A percentile compares a stretch with the other conserved stretches of the same genome.
Evolutionary conservation across 148 eudicot genomes (phyloP).

Genomic region (Rhododendron ovatum): DNA sequence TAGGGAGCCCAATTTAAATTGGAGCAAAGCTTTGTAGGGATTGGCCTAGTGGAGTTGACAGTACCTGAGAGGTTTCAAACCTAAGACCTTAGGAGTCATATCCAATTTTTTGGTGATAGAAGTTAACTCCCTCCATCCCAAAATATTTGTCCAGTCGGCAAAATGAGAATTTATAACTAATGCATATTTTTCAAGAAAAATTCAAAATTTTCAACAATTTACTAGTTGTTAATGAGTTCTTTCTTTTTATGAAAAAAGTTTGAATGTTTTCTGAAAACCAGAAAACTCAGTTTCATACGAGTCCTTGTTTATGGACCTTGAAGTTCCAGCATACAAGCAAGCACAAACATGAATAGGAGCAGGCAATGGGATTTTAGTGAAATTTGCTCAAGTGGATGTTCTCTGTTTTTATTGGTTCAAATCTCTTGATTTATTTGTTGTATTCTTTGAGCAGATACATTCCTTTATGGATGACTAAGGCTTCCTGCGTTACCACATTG

Average conservation of each 20-base stretch:
- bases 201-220: not conserved
- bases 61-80: not conserved
- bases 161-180: too few species aligned
- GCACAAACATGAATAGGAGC: not conserved
- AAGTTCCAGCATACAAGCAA: not conserved
- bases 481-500: not conserved
- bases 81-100: not conserved
- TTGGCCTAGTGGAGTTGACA: not conserved
- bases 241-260: too few species aligned
- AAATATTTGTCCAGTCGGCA: not conserved
- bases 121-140: not conserved
- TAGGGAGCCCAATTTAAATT: not conserved
- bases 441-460: not conserved
- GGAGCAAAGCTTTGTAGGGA: not conserved
- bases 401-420: not conserved
- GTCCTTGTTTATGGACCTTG: not conserved
- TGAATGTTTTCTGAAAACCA: too few species aligned
- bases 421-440: not conserved
- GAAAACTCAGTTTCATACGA: not conserved
- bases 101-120: too few species aligned
- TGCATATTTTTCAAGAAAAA: too few species aligned
- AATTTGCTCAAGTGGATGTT: not conserved
- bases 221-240: not conserved
- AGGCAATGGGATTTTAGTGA: not conserved
- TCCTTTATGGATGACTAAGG: not conserved